phyloP scores from a whole-genome alignment of 495 filamentous ascomycete species.

The Penicillium maclennaniae region DNA sequence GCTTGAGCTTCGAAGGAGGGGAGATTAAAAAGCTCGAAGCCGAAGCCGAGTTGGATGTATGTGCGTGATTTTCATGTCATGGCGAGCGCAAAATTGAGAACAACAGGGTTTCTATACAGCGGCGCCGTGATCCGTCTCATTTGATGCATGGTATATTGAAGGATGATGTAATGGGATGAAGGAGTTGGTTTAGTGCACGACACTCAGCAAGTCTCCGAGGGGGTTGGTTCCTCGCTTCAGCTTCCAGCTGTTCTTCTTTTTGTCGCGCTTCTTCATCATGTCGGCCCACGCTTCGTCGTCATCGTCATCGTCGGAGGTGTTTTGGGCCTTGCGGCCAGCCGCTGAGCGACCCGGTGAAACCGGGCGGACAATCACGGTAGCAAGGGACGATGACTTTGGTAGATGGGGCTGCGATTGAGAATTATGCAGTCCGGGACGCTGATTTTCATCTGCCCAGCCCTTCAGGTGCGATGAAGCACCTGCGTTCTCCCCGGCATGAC shows the following conservation, averaged over 20 bases:
- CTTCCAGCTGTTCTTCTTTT: slow-evolving; percentile 72
- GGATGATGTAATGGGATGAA: background rate
- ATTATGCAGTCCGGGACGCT: slow-evolving; percentile 20
- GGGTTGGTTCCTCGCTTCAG: slow-evolving; percentile 53
- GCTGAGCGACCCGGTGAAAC: slow-evolving; percentile 28
- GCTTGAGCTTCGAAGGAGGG: background rate
- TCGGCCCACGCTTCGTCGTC: slow-evolving; percentile 85
- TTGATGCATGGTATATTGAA: slow-evolving; percentile 2
- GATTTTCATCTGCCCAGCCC: slow-evolving; percentile 47
- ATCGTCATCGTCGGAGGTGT: slow-evolving; percentile 57
- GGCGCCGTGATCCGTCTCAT: background rate
- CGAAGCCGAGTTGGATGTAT: slow-evolving; percentile 12
- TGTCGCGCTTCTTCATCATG: slow-evolving; percentile 79
- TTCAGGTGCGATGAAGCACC: slow-evolving; percentile 50
- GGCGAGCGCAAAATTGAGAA: slow-evolving; percentile 3
- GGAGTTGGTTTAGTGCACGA: slow-evolving; percentile 33
- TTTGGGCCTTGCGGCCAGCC: slow-evolving; percentile 24
- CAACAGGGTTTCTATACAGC: slow-evolving; percentile 13
- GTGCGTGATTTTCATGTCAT: slow-evolving; percentile 24
- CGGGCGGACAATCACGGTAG: slow-evolving; percentile 36
- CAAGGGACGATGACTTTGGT: slow-evolving; percentile 34
- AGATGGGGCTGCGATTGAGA: slow-evolving; percentile 18
- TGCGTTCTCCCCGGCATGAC: slow-evolving; percentile 32
- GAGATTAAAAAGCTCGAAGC: background rate
- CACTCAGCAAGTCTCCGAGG: slow-evolving; percentile 42